Conservation (phyloP, 768 basidiomycete genomes). For the Gymnopilus junonius region DNA sequence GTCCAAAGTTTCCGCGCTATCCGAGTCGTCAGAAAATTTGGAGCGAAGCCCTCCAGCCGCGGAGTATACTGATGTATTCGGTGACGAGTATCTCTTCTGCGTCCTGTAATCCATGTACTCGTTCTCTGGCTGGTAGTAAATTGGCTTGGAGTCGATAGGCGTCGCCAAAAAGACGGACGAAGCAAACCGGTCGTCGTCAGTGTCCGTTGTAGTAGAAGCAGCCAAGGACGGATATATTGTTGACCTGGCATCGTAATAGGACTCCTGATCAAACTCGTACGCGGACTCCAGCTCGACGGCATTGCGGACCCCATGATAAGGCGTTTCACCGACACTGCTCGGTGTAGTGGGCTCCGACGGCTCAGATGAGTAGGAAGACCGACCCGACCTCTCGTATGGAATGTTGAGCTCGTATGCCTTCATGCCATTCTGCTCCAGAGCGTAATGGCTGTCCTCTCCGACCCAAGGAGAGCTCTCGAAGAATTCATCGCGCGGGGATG, state of each 20-base stretch:
- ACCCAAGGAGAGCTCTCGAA: slow-evolving; percentile 15
- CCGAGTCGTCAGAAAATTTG: slow-evolving; percentile 14
- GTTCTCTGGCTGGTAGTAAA: slow-evolving; percentile 14
- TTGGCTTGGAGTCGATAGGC: slow-evolving; percentile 24
- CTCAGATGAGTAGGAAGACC: slow-evolving; percentile 25
- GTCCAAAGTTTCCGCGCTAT: background rate
- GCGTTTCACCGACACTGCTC: slow-evolving; percentile 9
- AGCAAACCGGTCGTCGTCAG: slow-evolving; percentile 26
- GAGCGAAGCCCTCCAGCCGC: slow-evolving; percentile 20
- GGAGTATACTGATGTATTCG: slow-evolving; percentile 30
- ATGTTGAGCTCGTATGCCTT: slow-evolving; percentile 15
- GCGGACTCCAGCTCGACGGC: slow-evolving; percentile 12
- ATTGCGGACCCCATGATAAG: slow-evolving; percentile 4
- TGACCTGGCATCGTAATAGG: slow-evolving; percentile 17
- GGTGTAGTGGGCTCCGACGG: slow-evolving; percentile 24
- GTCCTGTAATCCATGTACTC: slow-evolving; percentile 23
- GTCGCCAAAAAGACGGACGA: slow-evolving; percentile 29
- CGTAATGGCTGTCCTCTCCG: slow-evolving; percentile 8
- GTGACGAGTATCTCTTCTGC: slow-evolving; percentile 28
- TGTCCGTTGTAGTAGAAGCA: slow-evolving; percentile 14
- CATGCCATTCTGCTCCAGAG: slow-evolving; percentile 9
- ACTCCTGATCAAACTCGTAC: slow-evolving; percentile 12
- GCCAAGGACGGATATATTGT: slow-evolving; percentile 16
- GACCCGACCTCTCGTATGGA: slow-evolving; percentile 17
- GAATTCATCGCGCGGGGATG: slow-evolving; percentile 11